phyloP scores from a whole-genome alignment of 1,284 basidiomycete genomes.

The Wallemia mellicola region DNA sequence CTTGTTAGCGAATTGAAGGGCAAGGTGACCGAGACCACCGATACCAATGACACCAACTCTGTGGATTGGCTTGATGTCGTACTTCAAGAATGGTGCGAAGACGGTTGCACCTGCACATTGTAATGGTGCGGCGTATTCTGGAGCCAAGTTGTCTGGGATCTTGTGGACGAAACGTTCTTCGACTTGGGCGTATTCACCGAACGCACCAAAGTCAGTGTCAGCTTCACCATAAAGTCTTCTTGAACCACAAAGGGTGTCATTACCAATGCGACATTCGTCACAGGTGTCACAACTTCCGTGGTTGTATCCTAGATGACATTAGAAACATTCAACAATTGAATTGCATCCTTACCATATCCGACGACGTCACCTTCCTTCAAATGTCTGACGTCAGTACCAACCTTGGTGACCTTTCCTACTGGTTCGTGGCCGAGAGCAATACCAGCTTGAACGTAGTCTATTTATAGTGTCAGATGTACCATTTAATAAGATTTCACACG shows the following conservation, averaged over 20 bases:
- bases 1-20: constrained; percentile 6
- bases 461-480: too few species aligned
- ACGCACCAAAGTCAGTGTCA: background rate
- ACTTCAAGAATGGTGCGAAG: background rate
- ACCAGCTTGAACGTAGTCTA: constrained; percentile 3
- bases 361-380: constrained; percentile 19
- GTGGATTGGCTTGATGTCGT: background rate
- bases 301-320: too few species aligned
- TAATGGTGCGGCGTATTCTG: background rate
- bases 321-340: too few species aligned
- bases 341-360: too few species aligned
- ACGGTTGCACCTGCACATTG: background rate
- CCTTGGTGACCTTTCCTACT: constrained; percentile 17
- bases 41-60: constrained; percentile 19
- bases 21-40: constrained; percentile 18
- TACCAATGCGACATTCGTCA: background rate
- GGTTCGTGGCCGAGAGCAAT: constrained; percentile 20
- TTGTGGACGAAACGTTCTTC: background rate
- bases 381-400: constrained; percentile 15
- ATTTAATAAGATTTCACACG: too few species aligned
- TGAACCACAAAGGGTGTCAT: background rate
- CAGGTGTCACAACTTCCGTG: background rate
- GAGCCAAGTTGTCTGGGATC: background rate
- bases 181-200: background rate
- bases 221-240: background rate